Evolutionary conservation across 2,329 filamentous ascomycete genomes (phyloP), one percentile per base, ranked within the genome.

Genomic region (Claviceps pusilla): DNA sequence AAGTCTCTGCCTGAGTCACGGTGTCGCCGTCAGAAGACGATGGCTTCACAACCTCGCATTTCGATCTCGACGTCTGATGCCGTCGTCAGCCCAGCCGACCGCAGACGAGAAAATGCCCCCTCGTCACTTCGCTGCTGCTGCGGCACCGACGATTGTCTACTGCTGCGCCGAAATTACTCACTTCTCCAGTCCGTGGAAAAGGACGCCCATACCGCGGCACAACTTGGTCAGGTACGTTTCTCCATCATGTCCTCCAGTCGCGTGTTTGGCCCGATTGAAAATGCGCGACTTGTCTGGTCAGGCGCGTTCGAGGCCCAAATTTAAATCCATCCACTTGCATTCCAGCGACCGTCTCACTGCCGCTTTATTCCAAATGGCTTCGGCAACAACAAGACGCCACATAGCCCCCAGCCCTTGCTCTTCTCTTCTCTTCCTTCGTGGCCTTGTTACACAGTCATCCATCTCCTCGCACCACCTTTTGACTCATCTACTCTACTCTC

Each of bases 151-250:
- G 83, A 89, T 63, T 97, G 91, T 69, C 78, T 83, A 61, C 88
- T 86, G 66, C 77, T 96, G 58, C 82, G 80, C 68, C 84, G 90
- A 71, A 96, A 91, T 70, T 84, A 83, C 68, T 76, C 78, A 48
- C 76, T 89, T 58, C 76, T 97, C 49, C 83, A 88, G 61, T 84
- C 80, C 57, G 77, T 97, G 59, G 91, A 97, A 71, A 86, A 84
- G 62, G 88, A 96, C 71, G 86, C 96, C 53, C 83, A 84, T 62
- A 88, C 82, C 52, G 93, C 93, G 45, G 93, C 89, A 50, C 79
- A 86, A 66, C 78, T 96, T 63, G 93, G 93, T 60, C 87, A 96
- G 86, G 91, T 96, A 84, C 66, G 87, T 33, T 16, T 46, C 31
- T 24, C n/a, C 10, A 39, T 43, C 29, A 24, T 24, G 7, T 5